These are phyloP conservation scores for Neopestalotiopsis sp. DNA, from an alignment of 2,329 filamentous ascomycete species.

Conservation along the genomic window DNA sequence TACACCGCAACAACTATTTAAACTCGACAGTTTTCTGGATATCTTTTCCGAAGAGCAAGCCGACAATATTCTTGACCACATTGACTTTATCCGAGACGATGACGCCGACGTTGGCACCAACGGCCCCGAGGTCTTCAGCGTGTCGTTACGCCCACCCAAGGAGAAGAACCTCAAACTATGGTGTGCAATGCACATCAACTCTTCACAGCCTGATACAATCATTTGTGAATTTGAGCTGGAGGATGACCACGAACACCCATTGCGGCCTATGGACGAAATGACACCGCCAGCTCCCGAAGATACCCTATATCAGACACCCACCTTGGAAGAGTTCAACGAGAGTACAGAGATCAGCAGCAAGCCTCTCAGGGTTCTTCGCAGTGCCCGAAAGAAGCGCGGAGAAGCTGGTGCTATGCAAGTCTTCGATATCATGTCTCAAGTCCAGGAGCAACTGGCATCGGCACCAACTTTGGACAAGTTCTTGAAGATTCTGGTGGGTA, in stretches of 20 bases:
- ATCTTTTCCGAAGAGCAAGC: conserved; percentile 83
- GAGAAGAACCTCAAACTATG: conserved; percentile 71
- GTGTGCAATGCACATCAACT: conserved; percentile 84
- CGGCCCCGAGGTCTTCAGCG: conserved; percentile 84
- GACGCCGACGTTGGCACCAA: conserved; percentile 75
- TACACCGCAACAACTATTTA: conserved; percentile 76
- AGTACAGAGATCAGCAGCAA: conserved; percentile 79
- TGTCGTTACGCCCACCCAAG: conserved; percentile 69
- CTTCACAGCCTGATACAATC: conserved; percentile 69
- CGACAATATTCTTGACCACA: conserved; percentile 82
- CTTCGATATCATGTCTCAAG: conserved; percentile 90
- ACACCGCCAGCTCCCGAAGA: conserved; percentile 72
- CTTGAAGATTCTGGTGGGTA: conserved; percentile 80
- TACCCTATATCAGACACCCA: conserved; percentile 75
- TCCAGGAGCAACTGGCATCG: conserved; percentile 82
- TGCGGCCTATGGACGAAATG: conserved; percentile 65
- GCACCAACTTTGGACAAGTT: conserved; percentile 75
- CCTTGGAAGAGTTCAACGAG: conserved; percentile 73
- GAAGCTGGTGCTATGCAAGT: conserved; percentile 88
- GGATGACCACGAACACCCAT: conserved; percentile 72
- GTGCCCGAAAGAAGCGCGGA: conserved; percentile 74
- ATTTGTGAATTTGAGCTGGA: conserved; percentile 91
- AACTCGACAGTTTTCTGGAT: conserved; percentile 76
- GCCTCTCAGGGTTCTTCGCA: conserved; percentile 77
- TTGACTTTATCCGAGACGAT: conserved; percentile 87